A percentile compares a stretch with the other conserved stretches of the same genome.
Conservation (phyloP, 108 stramenopile genomes). For the Pseudonitzschia delicatissima region DNA sequence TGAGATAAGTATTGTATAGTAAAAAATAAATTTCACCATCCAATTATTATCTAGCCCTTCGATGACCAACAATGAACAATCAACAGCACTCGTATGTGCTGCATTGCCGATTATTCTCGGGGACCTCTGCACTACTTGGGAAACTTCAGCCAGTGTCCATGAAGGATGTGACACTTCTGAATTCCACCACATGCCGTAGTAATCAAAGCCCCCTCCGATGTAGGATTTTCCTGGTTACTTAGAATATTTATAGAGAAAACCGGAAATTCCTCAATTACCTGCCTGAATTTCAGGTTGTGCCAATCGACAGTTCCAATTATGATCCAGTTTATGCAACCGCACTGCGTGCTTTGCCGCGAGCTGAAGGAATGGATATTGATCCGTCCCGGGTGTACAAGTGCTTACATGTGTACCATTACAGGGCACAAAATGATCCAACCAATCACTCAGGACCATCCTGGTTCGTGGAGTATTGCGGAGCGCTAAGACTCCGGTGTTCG, state of each 20-base stretch:
- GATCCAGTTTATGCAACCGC: not conserved
- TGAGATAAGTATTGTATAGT: too few relatives aligned
- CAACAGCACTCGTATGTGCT: too few relatives aligned
- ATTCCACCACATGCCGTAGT: not conserved
- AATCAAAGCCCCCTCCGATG: not conserved
- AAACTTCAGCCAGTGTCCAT: not conserved
- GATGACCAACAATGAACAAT: too few relatives aligned
- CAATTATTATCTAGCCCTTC: too few relatives aligned
- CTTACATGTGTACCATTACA: slow-evolving; percentile 1
- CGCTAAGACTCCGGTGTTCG: slow-evolving; percentile 7
- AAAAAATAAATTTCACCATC: too few relatives aligned
- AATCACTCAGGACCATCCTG: slow-evolving; percentile 1
- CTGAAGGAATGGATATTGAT: slow-evolving; percentile 5
- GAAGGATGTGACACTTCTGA: not conserved
- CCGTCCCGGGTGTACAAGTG: slow-evolving; percentile 7
- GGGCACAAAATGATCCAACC: slow-evolving; percentile 7
- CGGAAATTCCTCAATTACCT: slow-evolving; percentile 1
- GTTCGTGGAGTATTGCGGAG: slow-evolving; percentile 4
- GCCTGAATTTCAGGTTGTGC: not conserved
- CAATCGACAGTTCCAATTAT: slow-evolving; percentile 10
- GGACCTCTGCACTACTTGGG: too few relatives aligned
- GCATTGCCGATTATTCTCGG: too few relatives aligned
- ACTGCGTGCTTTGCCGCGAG: slow-evolving; percentile 1
- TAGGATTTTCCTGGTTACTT: not conserved
- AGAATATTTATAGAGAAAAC: not conserved